Evolutionary conservation across 768 basidiomycete genomes (phyloP), one percentile per base, ranked within the genome.

Genomic region (Chalciporus piperatus): DNA sequence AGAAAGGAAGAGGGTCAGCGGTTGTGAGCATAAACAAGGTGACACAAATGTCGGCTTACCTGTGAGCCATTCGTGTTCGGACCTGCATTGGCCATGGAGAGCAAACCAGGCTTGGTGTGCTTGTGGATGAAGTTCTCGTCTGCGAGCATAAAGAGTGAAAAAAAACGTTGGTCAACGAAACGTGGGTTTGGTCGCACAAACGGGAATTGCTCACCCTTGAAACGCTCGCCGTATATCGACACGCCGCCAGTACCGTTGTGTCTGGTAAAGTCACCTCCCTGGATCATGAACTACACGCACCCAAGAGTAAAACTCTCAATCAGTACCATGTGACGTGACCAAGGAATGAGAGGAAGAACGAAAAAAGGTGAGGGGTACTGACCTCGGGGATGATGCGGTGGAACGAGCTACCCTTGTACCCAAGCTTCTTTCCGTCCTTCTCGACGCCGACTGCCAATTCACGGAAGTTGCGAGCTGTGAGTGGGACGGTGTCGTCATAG

Each of bases 71-170:
- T 90, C 35, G 88, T 89, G 71, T 87, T 80, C 1, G 74, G 74
- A 45, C 92, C 92, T 32, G 92, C 89, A 59, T 90, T 97, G 35
- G 95, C 95, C 89, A 91, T 90, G 38, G 86, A 87, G 56, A 92
- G 77, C 19, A 89, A 70, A 61, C 80, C 84, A 9, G 83, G 80
- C 61, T 78, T 80, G 59, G 71, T 68, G 67, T 91, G 89, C 54
- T 74, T 76, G 51, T 80, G 65, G 50, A 74, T 65, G 69, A 90
- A 91, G 73, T 83, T 89, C 72, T 90, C 86, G 54, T 88, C 86
- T 80, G 54, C 12, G 42, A 22, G 7, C 1, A 13, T 9, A 25
- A 27, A 20, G 20, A 22, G 22, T 13, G 27, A 33, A 33, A 22
- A 22, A 28, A 32, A 46, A 17, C 9, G 19, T 40, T 38, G 17